phyloP scores from a whole-genome alignment of 495 filamentous ascomycete genomes.

The Aeminium ludgeri region DNA sequence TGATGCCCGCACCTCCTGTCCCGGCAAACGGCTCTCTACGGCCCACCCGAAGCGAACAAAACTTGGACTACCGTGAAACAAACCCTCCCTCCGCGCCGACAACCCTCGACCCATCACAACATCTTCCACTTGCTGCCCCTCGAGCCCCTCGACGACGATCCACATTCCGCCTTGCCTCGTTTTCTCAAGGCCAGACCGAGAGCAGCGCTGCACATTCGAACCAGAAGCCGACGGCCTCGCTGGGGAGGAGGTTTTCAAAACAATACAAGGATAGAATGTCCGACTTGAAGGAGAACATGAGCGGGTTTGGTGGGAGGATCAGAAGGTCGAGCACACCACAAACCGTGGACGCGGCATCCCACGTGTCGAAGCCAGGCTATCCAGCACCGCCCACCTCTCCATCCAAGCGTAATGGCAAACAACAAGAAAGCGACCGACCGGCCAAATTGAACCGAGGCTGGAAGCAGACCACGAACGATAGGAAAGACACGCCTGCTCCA shows the following conservation, averaged over 20 bases:
- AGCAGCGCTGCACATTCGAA: neutral
- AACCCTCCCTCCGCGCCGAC: too few species aligned
- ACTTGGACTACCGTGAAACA: too few species aligned
- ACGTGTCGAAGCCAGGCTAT: neutral
- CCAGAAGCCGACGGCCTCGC: neutral
- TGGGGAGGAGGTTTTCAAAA: constrained; percentile 9
- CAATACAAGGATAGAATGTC: constrained; percentile 3
- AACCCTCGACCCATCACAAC: too few species aligned
- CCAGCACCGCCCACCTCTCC: constrained; percentile 7
- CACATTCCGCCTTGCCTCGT: too few species aligned
- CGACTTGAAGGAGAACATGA: constrained; percentile 4
- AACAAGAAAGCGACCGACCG: neutral
- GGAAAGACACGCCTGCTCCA: constrained; percentile 15
- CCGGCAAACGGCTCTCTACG: too few species aligned
- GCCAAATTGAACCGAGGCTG: neutral
- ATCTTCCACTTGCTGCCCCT: too few species aligned
- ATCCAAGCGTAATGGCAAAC: constrained; percentile 9
- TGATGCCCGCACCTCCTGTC: too few species aligned
- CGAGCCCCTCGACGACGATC: too few species aligned
- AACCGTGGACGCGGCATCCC: neutral
- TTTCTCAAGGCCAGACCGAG: too few species aligned
- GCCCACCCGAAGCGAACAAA: too few species aligned
- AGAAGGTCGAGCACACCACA: constrained; percentile 12
- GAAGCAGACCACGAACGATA: neutral
- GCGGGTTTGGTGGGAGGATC: constrained; percentile 1